Base-by-base conservation (phyloP, 306 rosid genomes). In the Pterocarpus macrocarpus region DNA sequence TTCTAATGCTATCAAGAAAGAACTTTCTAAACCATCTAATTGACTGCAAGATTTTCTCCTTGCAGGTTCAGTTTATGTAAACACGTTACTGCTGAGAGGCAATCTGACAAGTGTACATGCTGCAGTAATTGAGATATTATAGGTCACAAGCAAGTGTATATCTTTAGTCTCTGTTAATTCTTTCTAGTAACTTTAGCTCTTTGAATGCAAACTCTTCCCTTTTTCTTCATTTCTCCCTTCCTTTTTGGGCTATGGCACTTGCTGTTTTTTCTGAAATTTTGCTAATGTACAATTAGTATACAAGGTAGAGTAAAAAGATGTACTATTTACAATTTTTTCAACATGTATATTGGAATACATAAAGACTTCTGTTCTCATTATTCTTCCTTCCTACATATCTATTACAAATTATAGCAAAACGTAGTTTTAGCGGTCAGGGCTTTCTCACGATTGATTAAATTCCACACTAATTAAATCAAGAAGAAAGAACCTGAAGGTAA, bases 1-100 rank as follows among this genome's bases (percentile, higher is more conserved):
- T 61, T 89, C 97, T 0, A 90, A 86, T 76, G 93, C 94, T 2
- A 62, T 94, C 67, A 88, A 86, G 86, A 88, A 81, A 83, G 86
- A 90, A 61, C 85, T 86, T 57, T 81, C 98, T 49, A 85, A 89
- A 64, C 85, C 93, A 35, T 70, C 78, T 69, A 75, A 65, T 63
- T 84, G 82, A 84, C 57, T 35, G 17, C 63, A 22, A 83, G 70
- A 50, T 41, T 64, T 30, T 30, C 44, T 65, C 45, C 30, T 69
- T 41, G 43, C 43, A 70, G 79, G 53, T 55, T 71, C 61, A 71
- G 73, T 62, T 59, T 39, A 12, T 75, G 81, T 75, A 75, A 39
- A 52, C 70, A 55, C 61, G 30, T 35, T 74, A 49, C 33, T 72
- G 77, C 67, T 35, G 71, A 59, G 62, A 78, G 53, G 78, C 73